A percentile compares a stretch with the other conserved stretches of the same genome.
phyloP scores from a whole-genome alignment of 257 asterid species.

The Solanum pimpinellifolium region DNA sequence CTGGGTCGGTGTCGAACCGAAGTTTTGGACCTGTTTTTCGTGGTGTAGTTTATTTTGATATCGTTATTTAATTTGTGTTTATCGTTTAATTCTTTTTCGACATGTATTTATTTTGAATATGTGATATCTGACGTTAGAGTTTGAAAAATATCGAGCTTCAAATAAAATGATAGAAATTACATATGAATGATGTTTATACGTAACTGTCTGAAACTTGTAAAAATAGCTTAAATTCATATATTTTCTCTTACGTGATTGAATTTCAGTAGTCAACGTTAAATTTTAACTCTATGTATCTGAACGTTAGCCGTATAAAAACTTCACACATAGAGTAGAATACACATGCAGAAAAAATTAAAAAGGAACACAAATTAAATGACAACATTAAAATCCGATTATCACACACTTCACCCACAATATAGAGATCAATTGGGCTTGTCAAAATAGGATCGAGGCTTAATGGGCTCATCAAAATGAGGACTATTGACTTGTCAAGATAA shows the following conservation, averaged over 20 bases:
- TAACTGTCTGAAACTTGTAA: too few species aligned
- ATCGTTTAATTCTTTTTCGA: too few species aligned
- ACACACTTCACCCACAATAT: not conserved
- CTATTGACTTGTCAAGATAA: not conserved
- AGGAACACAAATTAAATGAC: too few species aligned
- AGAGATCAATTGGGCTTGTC: not conserved
- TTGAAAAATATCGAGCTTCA: not conserved
- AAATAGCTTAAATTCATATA: too few species aligned
- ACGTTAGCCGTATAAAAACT: not conserved
- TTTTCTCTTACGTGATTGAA: too few species aligned
- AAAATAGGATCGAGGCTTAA: not conserved
- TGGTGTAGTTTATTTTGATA: not conserved
- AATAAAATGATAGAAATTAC: not conserved
- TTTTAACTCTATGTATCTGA: too few species aligned
- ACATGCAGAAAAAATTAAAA: too few species aligned
- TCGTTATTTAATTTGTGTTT: not conserved
- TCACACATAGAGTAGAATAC: not conserved
- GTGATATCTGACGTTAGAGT: not conserved
- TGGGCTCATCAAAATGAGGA: not conserved
- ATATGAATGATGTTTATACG: too few species aligned
- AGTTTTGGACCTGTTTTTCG: not conserved
- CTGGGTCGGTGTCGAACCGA: not conserved
- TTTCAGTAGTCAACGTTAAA: too few species aligned
- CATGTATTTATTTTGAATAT: fast-evolving
- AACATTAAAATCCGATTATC: not conserved